phyloP scores from a whole-genome alignment of 352 stramenopile genomes.

The Pythium dissotocum region DNA sequence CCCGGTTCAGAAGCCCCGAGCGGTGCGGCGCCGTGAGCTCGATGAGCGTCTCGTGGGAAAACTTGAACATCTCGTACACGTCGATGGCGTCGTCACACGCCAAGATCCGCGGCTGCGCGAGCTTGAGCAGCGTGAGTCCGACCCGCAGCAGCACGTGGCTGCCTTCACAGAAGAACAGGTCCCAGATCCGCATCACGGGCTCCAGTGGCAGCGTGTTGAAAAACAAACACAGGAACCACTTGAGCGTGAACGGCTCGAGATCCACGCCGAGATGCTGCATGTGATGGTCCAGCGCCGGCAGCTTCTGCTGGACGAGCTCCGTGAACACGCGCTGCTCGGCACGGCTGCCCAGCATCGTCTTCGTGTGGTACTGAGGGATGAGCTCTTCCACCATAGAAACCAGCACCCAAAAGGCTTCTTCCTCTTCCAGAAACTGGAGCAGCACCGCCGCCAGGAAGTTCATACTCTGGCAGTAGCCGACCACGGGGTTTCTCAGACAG shows the following conservation, averaged over 20 bases:
- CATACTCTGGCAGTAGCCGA: slow-evolving; percentile 92
- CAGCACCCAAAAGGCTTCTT: slow-evolving; percentile 89
- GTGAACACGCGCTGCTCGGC: slow-evolving; percentile 89
- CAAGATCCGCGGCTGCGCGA: slow-evolving; percentile 68
- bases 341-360: slow-evolving; percentile 86
- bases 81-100: slow-evolving; percentile 74
- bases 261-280: slow-evolving; percentile 76
- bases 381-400: slow-evolving; percentile 88
- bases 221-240: slow-evolving; percentile 93
- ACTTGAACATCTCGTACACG: slow-evolving; percentile 85
- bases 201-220: slow-evolving; percentile 91
- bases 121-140: slow-evolving; percentile 82
- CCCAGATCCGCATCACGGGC: slow-evolving; percentile 88
- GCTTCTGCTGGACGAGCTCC: slow-evolving; percentile 84
- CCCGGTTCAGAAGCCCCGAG: slow-evolving; percentile 61
- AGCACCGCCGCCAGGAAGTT: slow-evolving; percentile 84
- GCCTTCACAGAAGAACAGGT: slow-evolving; percentile 90
- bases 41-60: slow-evolving; percentile 62
- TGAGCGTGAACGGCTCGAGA: slow-evolving; percentile 89
- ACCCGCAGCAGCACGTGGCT: slow-evolving; percentile 88
- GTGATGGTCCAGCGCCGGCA: slow-evolving; percentile 72
- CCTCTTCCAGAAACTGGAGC: slow-evolving; percentile 81
- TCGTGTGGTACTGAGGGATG: slow-evolving; percentile 88
- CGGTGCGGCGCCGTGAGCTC: slow-evolving; percentile 61
- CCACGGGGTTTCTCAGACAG: slow-evolving; percentile 73